A percentile compares a stretch with the other conserved stretches of the same genome.
Evolutionary conservation across 768 basidiomycete species (phyloP).

Genomic region (Xerocomus spinulosus): DNA sequence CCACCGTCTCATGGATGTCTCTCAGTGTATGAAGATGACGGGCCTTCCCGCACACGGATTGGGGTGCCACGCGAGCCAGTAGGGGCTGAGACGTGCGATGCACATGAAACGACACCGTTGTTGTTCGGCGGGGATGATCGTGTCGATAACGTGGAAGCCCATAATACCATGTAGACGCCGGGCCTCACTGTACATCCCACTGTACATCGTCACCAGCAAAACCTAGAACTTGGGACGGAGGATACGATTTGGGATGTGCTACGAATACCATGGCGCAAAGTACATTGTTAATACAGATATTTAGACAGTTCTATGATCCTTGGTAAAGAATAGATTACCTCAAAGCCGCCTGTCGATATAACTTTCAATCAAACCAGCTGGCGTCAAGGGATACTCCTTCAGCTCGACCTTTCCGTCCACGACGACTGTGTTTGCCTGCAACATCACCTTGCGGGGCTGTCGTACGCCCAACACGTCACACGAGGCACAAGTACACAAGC

Average conservation of each 20-base stretch:
- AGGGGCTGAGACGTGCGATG: not conserved
- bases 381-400: conserved; percentile 73
- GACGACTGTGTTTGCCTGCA: conserved; percentile 76
- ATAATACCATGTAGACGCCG: too few species aligned
- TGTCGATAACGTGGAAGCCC: too few species aligned
- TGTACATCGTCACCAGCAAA: too few species aligned
- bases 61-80: not conserved
- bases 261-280: too few species aligned
- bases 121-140: not conserved
- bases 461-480: not conserved
- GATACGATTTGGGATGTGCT: too few species aligned
- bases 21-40: conserved; percentile 1
- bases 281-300: too few species aligned
- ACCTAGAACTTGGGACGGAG: too few species aligned
- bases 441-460: conserved; percentile 80
- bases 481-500: not conserved
- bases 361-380: conserved; percentile 73
- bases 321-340: too few species aligned
- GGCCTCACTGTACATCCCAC: too few species aligned
- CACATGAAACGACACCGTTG: not conserved
- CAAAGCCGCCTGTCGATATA: conserved; percentile 69
- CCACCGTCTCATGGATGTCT: conserved; percentile 32
- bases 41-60: not conserved
- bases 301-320: too few species aligned
- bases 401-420: conserved; percentile 64